Percentiles rank a stretch among this genome's conserved stretches.
phyloP scores from a whole-genome alignment of 2,329 filamentous ascomycete species.

The Atkinsonella hypoxylon region DNA sequence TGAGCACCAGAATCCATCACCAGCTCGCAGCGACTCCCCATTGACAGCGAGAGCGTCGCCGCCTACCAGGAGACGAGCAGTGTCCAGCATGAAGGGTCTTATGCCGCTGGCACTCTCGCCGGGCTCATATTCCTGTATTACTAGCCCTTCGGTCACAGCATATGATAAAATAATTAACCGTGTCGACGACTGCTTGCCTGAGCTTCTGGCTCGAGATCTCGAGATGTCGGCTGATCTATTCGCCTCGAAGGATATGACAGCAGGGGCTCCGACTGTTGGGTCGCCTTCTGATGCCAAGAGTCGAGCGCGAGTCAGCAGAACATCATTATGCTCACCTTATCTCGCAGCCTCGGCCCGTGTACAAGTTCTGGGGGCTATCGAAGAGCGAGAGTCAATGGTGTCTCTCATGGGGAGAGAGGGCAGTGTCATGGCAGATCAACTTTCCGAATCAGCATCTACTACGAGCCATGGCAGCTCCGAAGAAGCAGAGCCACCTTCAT shows the following conservation, averaged over 20 bases:
- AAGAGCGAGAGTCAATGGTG: constrained; percentile 24
- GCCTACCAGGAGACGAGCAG: constrained; percentile 19
- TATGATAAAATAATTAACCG: constrained; percentile 18
- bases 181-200: constrained; percentile 37
- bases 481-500: constrained; percentile 20
- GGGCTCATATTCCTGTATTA: constrained; percentile 14
- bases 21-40: constrained; percentile 3
- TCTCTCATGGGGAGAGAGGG: constrained; percentile 20
- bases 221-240: constrained; percentile 37
- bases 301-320: constrained; percentile 8
- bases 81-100: constrained; percentile 27
- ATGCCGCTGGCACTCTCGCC: constrained; percentile 24
- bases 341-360: constrained; percentile 18
- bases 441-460: constrained; percentile 23
- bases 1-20: neutral
- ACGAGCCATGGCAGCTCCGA: constrained; percentile 20
- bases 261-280: constrained; percentile 31
- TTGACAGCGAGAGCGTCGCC: constrained; percentile 10
- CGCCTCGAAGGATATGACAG: constrained; percentile 37
- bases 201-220: constrained; percentile 42
- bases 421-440: constrained; percentile 11
- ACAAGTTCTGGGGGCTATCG: constrained; percentile 22
- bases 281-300: constrained; percentile 20
- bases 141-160: constrained; percentile 8
- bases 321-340: constrained; percentile 14